A percentile compares a stretch with the other conserved stretches of the same genome.
These are phyloP conservation scores for Pseudohyphozyma bogoriensis DNA, from an alignment of 768 basidiomycete species.

Conservation along the genomic window DNA sequence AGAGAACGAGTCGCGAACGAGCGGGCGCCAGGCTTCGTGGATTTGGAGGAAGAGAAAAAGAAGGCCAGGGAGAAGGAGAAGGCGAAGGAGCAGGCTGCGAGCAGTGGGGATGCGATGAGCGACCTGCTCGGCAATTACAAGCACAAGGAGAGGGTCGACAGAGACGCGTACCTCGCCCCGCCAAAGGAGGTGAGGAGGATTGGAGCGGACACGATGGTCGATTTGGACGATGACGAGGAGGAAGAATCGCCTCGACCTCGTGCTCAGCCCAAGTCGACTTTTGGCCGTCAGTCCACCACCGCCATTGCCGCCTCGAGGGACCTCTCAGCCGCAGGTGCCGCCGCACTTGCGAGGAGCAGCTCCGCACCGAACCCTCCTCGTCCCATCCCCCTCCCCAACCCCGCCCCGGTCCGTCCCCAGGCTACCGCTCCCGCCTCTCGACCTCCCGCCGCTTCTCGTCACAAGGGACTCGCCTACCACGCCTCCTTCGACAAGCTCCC, in stretches of 20 bases:
- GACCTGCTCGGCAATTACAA: conserved; percentile 8
- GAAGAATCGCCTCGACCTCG: background rate
- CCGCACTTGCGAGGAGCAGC: background rate
- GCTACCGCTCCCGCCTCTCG: background rate
- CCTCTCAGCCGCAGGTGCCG: background rate
- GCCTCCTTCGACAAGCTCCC: conserved; percentile 1
- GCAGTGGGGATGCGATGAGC: background rate
- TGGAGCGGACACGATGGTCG: background rate
- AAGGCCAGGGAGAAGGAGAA: background rate
- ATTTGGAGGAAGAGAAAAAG: background rate
- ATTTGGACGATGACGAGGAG: background rate
- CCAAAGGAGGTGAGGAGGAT: conserved; percentile 8
- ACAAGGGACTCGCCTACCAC: background rate
- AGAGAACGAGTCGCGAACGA: conserved; percentile 8
- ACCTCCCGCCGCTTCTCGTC: background rate
- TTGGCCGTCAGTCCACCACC: background rate
- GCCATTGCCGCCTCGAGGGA: too few relatives aligned
- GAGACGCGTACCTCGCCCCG: conserved; percentile 17
- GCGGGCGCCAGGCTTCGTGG: conserved; percentile 13
- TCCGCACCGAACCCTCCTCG: background rate
- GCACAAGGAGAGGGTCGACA: background rate
- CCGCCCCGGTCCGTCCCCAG: background rate
- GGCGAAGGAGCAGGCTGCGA: background rate
- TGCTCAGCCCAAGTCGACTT: background rate
- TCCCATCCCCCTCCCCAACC: background rate